phyloP scores from a whole-genome alignment of 345 rosid species.

The Rhodamnia argentea region DNA sequence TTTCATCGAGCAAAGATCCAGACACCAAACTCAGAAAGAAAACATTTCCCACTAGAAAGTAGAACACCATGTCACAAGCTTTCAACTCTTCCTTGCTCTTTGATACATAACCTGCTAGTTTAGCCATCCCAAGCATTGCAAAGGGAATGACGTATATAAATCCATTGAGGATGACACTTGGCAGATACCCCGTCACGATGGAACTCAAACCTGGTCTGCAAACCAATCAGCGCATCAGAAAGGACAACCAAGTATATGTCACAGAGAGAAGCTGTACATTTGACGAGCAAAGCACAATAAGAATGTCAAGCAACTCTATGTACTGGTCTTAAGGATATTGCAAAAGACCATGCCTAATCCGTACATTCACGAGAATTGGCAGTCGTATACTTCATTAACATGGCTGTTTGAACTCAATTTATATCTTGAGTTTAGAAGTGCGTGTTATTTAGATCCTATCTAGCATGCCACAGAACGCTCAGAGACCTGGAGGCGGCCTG shows the following conservation, averaged over 20 bases:
- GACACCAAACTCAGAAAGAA: constrained; percentile 82
- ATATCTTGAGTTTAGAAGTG: neutral
- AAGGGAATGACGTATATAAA: constrained; percentile 65
- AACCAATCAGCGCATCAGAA: constrained; percentile 6
- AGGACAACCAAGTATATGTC: neutral
- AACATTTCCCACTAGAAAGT: constrained; percentile 84
- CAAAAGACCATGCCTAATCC: neutral
- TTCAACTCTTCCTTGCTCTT: constrained; percentile 84
- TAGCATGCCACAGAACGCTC: neutral
- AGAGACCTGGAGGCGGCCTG: neutral
- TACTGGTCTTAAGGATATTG: neutral
- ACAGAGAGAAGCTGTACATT: neutral
- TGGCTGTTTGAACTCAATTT: neutral
- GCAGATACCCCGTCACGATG: constrained; percentile 80
- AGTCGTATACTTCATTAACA: neutral
- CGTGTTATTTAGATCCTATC: neutral
- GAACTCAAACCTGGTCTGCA: constrained; percentile 89
- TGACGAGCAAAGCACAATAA: neutral
- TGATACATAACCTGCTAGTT: constrained; percentile 57
- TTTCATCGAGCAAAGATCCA: constrained; percentile 84
- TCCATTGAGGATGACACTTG: constrained; percentile 81
- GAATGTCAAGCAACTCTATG: neutral
- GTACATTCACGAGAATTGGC: neutral
- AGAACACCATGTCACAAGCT: constrained; percentile 93
- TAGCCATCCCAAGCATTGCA: constrained; percentile 71